Percentiles rank a stretch among this genome's conserved stretches.
Conservation (phyloP, 2,329 filamentous ascomycete species). For the Cercospora brassicicola region DNA sequence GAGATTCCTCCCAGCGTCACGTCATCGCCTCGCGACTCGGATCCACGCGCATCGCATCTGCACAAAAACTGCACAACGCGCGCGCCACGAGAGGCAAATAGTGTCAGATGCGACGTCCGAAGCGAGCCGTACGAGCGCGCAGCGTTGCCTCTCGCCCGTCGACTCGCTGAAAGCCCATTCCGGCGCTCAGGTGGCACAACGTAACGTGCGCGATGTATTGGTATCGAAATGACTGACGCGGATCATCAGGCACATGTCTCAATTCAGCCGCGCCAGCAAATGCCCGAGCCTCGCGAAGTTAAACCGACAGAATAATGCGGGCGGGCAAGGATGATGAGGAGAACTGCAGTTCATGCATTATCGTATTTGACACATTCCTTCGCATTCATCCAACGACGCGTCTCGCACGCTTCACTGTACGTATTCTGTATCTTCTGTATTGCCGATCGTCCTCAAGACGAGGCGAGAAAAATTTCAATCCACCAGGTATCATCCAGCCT, state of each 20-base stretch:
- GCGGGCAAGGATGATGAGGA: not conserved
- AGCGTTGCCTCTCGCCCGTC: not conserved
- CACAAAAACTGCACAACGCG: not conserved
- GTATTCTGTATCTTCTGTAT: constrained; percentile 12
- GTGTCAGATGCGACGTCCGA: not conserved
- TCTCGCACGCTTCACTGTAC: constrained; percentile 11
- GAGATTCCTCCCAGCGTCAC: not conserved
- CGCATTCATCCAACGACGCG: not conserved
- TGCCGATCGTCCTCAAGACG: constrained; percentile 6
- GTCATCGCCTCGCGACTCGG: constrained; percentile 10
- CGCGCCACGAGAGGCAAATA: not conserved
- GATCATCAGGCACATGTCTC: constrained; percentile 14
- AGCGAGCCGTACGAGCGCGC: not conserved
- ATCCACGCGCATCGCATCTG: constrained; percentile 4
- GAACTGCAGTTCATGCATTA: constrained; percentile 4
- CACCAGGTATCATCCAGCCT: constrained; percentile 15
- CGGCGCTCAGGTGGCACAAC: not conserved
- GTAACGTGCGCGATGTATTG: not conserved
- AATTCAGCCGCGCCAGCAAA: constrained; percentile 8
- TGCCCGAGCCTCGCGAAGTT: not conserved
- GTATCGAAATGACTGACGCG: constrained; percentile 2
- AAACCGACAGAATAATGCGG: not conserved
- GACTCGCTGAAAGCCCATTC: not conserved
- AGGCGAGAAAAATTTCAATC: not conserved
- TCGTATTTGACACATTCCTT: not conserved